These are phyloP conservation scores for Amylostereum areolatum DNA, from an alignment of 1,284 basidiomycete genomes.

Conservation along the genomic window DNA sequence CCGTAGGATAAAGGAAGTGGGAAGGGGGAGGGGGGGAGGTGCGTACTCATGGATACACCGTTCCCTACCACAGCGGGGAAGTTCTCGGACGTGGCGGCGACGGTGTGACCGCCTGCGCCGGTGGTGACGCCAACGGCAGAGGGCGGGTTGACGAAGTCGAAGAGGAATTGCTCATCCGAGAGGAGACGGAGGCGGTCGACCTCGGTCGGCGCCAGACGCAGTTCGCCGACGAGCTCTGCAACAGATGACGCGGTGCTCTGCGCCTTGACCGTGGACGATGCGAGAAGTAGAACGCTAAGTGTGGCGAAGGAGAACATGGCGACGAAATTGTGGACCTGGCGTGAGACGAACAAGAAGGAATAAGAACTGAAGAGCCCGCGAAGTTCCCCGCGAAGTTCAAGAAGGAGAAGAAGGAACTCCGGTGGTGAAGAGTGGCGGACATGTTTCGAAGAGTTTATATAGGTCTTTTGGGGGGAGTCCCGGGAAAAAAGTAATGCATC, in stretches of 20 bases:
- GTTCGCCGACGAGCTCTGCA: background rate
- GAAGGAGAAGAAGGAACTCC: background rate
- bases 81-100: background rate
- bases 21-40: background rate
- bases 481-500: no score
- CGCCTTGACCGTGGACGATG: background rate
- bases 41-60: background rate
- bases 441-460: background rate
- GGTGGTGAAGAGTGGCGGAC: background rate
- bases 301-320: background rate
- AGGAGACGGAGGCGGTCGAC: background rate
- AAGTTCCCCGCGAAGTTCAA: no score
- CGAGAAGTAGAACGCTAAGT: background rate
- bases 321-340: background rate
- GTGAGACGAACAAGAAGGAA: background rate
- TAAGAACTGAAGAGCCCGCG: background rate
- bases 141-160: background rate
- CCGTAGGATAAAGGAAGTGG: no score
- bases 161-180: background rate
- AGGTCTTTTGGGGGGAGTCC: background rate
- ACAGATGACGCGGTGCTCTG: background rate
- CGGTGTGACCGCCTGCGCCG: background rate
- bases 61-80: conserved; percentile 1
- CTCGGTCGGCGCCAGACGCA: background rate
- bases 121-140: background rate